These are phyloP conservation scores for Entomophthora muscae DNA, from an alignment of 371 early-diverging fungal genomes.

Conservation along the genomic window DNA sequence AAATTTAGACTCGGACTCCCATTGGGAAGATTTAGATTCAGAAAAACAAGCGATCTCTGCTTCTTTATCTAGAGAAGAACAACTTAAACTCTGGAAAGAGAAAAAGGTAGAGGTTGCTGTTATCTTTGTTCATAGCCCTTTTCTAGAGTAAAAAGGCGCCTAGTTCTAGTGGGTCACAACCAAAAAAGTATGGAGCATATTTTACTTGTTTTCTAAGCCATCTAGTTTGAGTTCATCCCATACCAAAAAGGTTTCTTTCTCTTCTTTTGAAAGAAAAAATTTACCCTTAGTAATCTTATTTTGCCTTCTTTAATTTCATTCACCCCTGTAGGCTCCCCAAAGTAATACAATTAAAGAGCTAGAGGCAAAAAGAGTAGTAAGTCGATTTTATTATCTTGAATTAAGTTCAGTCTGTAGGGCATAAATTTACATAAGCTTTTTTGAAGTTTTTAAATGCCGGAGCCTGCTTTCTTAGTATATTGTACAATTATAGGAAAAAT, in stretches of 20 bases:
- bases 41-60: too few species aligned
- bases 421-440: not conserved
- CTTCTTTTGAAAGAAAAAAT: not conserved
- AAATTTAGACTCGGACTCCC: too few species aligned
- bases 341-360: not conserved
- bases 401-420: not conserved
- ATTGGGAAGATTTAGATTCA: too few species aligned
- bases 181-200: not conserved
- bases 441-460: not conserved
- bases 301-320: not conserved
- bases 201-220: too few species aligned
- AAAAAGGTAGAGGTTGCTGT: not conserved
- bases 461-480: not conserved
- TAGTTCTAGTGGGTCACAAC: not conserved
- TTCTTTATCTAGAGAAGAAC: not conserved
- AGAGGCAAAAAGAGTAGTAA: not conserved
- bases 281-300: not conserved
- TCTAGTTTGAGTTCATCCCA: too few species aligned
- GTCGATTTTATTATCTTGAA: not conserved
- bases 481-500: not conserved
- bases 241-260: not conserved
- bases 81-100: not conserved
- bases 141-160: not conserved
- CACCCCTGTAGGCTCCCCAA: not conserved
- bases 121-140: not conserved